phyloP scores from a whole-genome alignment of 1,284 basidiomycete species.

The Neolentinus lepideus region DNA sequence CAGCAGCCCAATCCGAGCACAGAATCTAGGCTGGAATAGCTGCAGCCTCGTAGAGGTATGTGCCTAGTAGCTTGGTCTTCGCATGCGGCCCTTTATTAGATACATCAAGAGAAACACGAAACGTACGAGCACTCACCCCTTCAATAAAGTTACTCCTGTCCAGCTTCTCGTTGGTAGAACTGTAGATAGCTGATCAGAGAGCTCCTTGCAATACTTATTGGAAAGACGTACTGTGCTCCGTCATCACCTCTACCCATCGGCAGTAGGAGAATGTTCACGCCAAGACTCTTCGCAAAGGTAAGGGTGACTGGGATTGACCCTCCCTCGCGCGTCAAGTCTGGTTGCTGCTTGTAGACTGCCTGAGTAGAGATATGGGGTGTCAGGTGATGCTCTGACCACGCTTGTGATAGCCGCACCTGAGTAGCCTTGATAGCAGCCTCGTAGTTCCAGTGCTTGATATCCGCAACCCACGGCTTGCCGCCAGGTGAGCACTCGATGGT shows the following conservation, averaged over 20 bases:
- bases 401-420: slow-evolving; percentile 30
- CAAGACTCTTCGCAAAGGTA: slow-evolving; percentile 87
- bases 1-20: too few relatives aligned
- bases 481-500: slow-evolving; percentile 67
- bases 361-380: slow-evolving; percentile 23
- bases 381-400: slow-evolving; percentile 5
- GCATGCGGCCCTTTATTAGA: slow-evolving; percentile 4
- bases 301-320: slow-evolving; percentile 96
- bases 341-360: slow-evolving; percentile 75
- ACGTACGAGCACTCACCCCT: slow-evolving; percentile 50
- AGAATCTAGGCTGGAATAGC: slow-evolving; percentile 13
- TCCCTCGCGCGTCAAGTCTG: slow-evolving; percentile 90
- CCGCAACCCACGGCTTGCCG: slow-evolving; percentile 87
- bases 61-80: slow-evolving; percentile 73
- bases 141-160: slow-evolving; percentile 91
- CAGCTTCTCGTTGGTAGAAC: slow-evolving; percentile 95
- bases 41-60: slow-evolving; percentile 80
- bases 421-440: slow-evolving; percentile 86
- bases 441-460: slow-evolving; percentile 91
- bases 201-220: not conserved
- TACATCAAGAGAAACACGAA: not conserved
- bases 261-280: slow-evolving; percentile 77
- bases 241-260: slow-evolving; percentile 95
- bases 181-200: slow-evolving; percentile 17
- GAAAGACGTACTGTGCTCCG: slow-evolving; percentile 72